Conservation (phyloP, 495 filamentous ascomycete genomes). For the Stereocaulon alpinum region DNA sequence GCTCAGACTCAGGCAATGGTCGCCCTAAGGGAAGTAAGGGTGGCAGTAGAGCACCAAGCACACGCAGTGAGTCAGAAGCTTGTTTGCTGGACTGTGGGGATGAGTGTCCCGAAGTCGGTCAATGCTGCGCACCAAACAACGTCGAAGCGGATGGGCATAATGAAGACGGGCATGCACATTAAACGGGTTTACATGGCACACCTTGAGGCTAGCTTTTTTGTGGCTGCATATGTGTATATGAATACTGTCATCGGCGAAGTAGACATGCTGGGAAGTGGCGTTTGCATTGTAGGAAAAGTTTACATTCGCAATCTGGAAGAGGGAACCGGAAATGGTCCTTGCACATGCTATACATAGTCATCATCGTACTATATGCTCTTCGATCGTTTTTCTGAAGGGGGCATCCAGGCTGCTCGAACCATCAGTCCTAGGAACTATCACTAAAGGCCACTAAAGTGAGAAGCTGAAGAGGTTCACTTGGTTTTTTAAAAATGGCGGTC, state of each 20-base stretch:
- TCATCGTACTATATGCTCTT: too few species aligned
- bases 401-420: too few species aligned
- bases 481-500: too few species aligned
- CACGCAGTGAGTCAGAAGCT: slow-evolving; percentile 42
- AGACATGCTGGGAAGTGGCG: neutral
- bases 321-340: too few species aligned
- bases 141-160: slow-evolving; percentile 12
- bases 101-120: slow-evolving; percentile 55
- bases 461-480: too few species aligned
- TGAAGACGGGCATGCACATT: slow-evolving; percentile 13
- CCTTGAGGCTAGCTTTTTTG: too few species aligned
- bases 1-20: slow-evolving; percentile 25
- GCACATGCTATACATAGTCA: too few species aligned
- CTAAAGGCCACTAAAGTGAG: too few species aligned
- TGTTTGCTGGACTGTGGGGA: slow-evolving; percentile 85
- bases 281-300: neutral
- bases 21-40: slow-evolving; percentile 28
- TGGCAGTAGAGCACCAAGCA: slow-evolving; percentile 39
- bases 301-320: neutral
- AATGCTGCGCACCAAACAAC: slow-evolving; percentile 52
- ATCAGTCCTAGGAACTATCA: too few species aligned
- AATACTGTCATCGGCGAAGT: too few species aligned
- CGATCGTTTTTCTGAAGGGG: too few species aligned
- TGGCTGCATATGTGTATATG: too few species aligned
- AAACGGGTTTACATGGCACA: neutral